Evolutionary conservation across 78 protist genomes (phyloP).

Genomic region (Dictyostelium purpureum): DNA sequence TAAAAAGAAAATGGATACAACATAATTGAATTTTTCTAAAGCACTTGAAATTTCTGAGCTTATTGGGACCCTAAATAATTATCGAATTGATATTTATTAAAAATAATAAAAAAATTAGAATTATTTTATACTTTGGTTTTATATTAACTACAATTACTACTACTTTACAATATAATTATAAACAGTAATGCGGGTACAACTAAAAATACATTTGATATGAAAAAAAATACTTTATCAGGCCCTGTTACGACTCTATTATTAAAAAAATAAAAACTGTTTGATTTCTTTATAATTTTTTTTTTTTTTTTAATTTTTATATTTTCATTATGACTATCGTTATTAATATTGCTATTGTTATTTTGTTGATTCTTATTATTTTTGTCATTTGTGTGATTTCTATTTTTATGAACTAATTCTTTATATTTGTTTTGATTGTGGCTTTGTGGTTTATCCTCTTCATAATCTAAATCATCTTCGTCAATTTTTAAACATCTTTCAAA

Average conservation of each 20-base stretch:
- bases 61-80: background rate
- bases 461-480: background rate
- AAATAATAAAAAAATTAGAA: background rate
- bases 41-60: background rate
- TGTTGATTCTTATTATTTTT: background rate
- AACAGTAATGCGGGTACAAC: slow-evolving; percentile 7
- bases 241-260: background rate
- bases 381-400: too few relatives aligned
- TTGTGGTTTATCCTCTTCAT: background rate
- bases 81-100: background rate
- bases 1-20: background rate
- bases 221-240: slow-evolving; percentile 1
- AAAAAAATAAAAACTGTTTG: background rate
- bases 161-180: background rate
- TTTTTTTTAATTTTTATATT: background rate
- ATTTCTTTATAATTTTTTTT: background rate
- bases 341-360: background rate
- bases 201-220: background rate
- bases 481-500: too few relatives aligned
- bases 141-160: background rate
- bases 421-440: background rate
- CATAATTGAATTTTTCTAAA: background rate
- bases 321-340: too few relatives aligned
- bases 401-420: too few relatives aligned
- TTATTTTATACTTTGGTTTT: too few relatives aligned